Evolutionary conservation across 768 basidiomycete species (phyloP), one percentile per base, ranked within the genome.

Genomic region (Boletus sp.): DNA sequence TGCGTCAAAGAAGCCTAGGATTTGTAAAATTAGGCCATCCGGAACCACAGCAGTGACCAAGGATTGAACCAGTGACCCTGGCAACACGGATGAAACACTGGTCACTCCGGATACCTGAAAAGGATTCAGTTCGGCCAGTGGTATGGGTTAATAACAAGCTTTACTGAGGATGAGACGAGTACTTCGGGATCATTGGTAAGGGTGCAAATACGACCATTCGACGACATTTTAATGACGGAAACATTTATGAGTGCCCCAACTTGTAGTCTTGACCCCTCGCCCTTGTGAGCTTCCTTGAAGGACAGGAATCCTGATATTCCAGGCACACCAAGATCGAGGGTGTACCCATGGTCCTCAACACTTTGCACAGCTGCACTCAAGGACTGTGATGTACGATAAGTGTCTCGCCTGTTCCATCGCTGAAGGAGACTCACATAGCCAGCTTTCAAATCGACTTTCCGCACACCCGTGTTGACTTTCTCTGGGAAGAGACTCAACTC

Each of bases 321-420:
- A 10, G 83, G 69, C 17, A 97, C 64, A 2, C 94, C 96, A 37
- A 97, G 74, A 59, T 94, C 91, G 8, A 99, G 77, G 52, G 87
- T 82, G 73, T 96, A 98, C 1, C 97, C 95, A 68, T 97, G 92
- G 64, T 98, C 97, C 73, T 99, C 97, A 17, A 90, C 75, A 63
- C 87, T 91, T 71, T 85, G 85, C 47, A 96, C 78, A 33, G 86
- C 82, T 13, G 84, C 90, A 0, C 86, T 81, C 42, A 97, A 64
- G 21, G 84, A 84, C 93, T 95, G 64, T 14, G 47, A 19, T 49
- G 10, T 30, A 35, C 30, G 25, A 50, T 52, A 38, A 66, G 27
- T 39, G 14, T 15, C 47, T 37, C 10, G 35, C 10, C 14, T 51
- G 9, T 54, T 47, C 45, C 35, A 57, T 29, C 42, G 25, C 19